Evolutionary conservation across 2,329 filamentous ascomycete species (phyloP), one percentile per base, ranked within the genome.

Genomic region (Fonsecaea monophora): DNA sequence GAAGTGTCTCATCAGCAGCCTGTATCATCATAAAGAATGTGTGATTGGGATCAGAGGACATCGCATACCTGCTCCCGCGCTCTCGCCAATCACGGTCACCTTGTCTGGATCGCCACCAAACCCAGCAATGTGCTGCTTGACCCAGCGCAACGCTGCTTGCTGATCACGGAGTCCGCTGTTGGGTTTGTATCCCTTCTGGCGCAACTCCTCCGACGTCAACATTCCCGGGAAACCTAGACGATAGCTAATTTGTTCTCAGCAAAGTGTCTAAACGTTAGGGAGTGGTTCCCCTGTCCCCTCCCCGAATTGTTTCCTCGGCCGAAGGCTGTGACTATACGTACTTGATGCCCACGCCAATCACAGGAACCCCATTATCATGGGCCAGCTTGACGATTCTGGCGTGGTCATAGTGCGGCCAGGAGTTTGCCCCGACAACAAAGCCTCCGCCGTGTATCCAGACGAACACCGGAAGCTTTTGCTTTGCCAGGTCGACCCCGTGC

Each of bases 381-480:
- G 82, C 82, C 4, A 83, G 70, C 67, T 79, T 78, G 3, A 85
- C 82, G 4, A 87, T 67, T 0, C 78, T 74, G 4, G 75, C 74
- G 21, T 81, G 74, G 67, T 86, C 81, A 68, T 83, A 85, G 42
- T 86, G 82, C 0, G 84, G 84, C 78, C 83, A 86, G 53, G 79
- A 84, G 50, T 80, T 83, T 3, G 82, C 82, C 2, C 85, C 85
- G 42, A 87, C 70, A 1, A 86, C 84, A 83, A 85, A 87, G 3
- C 85, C 85, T 0, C 85, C 85, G 3, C 85, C 86, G 70, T 88
- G 86, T 69, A 82, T 85, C 74, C 85, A 88, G 3, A 88, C 71
- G 73, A 84, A 81, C 7, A 84, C 80, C 1, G 85, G 85, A 83
- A 85, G 87, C 42, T 85, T 85, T 0, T 70, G 71, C 0, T 71